Conservation (phyloP, 139 green algal genomes). For the Picochlorum sp. region DNA sequence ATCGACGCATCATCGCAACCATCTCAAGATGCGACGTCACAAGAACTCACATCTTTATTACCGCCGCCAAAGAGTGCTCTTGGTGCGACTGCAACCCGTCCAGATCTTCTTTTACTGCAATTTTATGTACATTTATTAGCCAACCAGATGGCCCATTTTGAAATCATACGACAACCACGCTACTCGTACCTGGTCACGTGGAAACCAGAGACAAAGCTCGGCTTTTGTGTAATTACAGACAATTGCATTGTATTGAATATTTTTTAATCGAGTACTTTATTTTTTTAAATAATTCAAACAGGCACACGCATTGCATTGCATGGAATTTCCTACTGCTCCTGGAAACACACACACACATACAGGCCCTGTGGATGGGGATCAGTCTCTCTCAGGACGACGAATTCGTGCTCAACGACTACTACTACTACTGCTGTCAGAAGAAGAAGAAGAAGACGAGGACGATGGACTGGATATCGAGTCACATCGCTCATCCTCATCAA, state of each 20-base stretch:
- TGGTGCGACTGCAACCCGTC: constrained; percentile 5
- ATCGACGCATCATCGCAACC: not conserved
- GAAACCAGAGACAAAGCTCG: too few relatives aligned
- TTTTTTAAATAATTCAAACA: not conserved
- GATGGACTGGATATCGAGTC: not conserved
- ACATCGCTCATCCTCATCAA: not conserved
- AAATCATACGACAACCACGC: too few relatives aligned
- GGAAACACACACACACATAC: too few relatives aligned
- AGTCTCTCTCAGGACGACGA: not conserved
- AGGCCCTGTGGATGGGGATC: too few relatives aligned
- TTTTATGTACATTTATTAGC: not conserved
- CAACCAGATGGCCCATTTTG: not conserved
- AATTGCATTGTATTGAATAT: too few relatives aligned
- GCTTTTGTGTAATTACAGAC: too few relatives aligned
- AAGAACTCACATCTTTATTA: constrained; percentile 19
- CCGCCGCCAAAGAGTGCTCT: constrained; percentile 38
- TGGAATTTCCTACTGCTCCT: too few relatives aligned
- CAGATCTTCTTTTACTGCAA: not conserved
- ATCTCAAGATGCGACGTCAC: not conserved
- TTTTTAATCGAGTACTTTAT: not conserved
- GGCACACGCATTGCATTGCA: too few relatives aligned
- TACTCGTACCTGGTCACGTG: too few relatives aligned
- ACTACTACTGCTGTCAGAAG: not conserved
- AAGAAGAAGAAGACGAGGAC: not conserved
- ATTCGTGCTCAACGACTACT: not conserved